Base-by-base conservation (phyloP, 2,329 filamentous ascomycete genomes). In the Pezicula radicicola region DNA sequence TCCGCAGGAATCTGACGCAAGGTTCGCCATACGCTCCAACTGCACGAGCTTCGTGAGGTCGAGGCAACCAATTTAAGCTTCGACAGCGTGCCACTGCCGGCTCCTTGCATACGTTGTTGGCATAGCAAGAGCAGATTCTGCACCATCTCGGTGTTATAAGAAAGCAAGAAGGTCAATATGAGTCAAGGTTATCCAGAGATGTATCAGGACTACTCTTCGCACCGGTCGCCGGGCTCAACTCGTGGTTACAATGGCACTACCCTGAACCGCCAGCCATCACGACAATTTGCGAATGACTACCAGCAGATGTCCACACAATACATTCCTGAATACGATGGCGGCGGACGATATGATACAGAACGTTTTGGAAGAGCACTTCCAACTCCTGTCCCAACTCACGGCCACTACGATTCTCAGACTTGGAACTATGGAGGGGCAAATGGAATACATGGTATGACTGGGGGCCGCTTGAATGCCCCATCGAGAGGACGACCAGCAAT, bases 181-280 rank as follows among this genome's bases (percentile, higher is more conserved):
- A 75, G 74, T 61, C 70, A 75, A 60, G 79, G 81, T 66, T 79
- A 79, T 51, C 75, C 79, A 69, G 84, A 89, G 55, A 84, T 87
- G 78, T 91, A 89, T 75, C 83, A 88, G 73, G 86, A 89, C 61
- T 88, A 88, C 62, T 71, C 80, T 53, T 72, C 79, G 53, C 86
- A 85, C 68, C 87, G 89, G 65, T 90, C 87, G 58, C 89, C 90
- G 37, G 85, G 83, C 66, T 84, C 87, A 30, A 84, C 88, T 67
- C 88, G 88, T 55, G 77, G 75, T 51, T 81, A 79, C 62, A 79
- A 80, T 63, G 76, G 75, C 61, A 79, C 80, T 76, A 76, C 79
- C 53, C 74, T 88, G 52, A 83, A 87, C 65, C 83, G 88, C 60
- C 85, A 88, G 67, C 76, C 84, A 41, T 92, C 91, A 61, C 83